phyloP scores from a whole-genome alignment of 257 asterid genomes.

The Primulina tabacum region DNA sequence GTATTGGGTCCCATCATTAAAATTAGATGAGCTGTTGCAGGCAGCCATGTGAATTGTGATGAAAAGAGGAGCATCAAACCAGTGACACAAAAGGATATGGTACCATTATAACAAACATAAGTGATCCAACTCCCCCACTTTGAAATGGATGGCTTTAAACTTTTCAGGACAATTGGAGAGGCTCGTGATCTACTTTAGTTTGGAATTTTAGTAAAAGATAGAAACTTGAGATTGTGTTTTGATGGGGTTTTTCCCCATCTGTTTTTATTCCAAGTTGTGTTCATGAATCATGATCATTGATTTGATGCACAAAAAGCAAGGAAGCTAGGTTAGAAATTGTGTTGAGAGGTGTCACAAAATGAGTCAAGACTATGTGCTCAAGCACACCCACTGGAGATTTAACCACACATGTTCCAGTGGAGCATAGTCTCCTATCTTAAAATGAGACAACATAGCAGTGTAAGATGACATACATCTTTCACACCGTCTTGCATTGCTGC shows the following conservation, averaged over 20 bases:
- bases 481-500: neutral
- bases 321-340: too few relatives aligned
- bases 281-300: too few relatives aligned
- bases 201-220: neutral
- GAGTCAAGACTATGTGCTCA: neutral
- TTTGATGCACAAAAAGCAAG: too few relatives aligned
- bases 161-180: neutral
- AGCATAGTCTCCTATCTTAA: too few relatives aligned
- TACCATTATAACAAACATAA: neutral
- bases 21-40: neutral
- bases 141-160: neutral
- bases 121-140: neutral
- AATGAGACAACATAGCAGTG: neutral
- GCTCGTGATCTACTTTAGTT: neutral
- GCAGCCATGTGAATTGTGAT: neutral
- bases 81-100: too few relatives aligned
- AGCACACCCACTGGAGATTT: too few relatives aligned
- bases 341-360: neutral
- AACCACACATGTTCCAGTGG: too few relatives aligned
- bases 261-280: too few relatives aligned
- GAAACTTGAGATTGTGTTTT: neutral
- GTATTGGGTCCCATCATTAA: neutral
- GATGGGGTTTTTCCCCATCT: too few relatives aligned
- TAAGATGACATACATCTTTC: neutral
- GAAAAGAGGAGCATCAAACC: neutral